Evolutionary conservation across 768 basidiomycete species (phyloP), one percentile per base, ranked within the genome.

Genomic region (Pulveroboletus sp.): DNA sequence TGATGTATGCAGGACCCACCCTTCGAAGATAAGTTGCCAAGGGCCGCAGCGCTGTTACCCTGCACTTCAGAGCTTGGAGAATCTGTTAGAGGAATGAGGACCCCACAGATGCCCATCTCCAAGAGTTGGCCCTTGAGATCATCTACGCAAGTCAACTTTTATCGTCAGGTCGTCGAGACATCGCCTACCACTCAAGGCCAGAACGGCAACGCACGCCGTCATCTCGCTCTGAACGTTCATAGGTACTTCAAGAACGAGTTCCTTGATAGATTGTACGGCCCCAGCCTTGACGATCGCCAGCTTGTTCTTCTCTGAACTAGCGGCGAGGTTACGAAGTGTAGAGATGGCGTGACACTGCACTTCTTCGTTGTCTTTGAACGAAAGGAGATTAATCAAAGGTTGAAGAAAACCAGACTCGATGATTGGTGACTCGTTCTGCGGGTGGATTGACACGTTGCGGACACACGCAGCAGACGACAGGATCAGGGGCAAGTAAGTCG

Each of bases 271-370:
- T 63, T 93, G 90, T 4, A 97, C 86, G 15, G 96, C 96, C 5
- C 96, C 96, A 6, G 96, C 95, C 67, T 96, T 89, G 46, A 99
- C 94, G 49, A 99, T 98, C 8, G 94, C 93, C 35, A 89, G 81
- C 75, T 98, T 99, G 75, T 98, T 99, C 78, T 93, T 92, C 76
- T 98, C 95, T 31, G 88, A 91, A 63, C 89, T 93, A 4, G 96
- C 96, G 1, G 96, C 96, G 14, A 99, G 79, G 65, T 99, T 99
- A 14, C 96, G 82, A 39, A 99, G 75, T 0, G 96, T 99, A 11
- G 93, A 95, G 57, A 99, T 99, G 17, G 96, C 96, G 61, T 99
- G 96, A 64, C 96, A 98, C 66, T 99, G 96, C 21, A 99, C 93
- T 70, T 99, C 96, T 73, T 99, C 96, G 63, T 98, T 98, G 69